Conservation (phyloP, 106 monocot species). For the Dioscorea zingiberensis region DNA sequence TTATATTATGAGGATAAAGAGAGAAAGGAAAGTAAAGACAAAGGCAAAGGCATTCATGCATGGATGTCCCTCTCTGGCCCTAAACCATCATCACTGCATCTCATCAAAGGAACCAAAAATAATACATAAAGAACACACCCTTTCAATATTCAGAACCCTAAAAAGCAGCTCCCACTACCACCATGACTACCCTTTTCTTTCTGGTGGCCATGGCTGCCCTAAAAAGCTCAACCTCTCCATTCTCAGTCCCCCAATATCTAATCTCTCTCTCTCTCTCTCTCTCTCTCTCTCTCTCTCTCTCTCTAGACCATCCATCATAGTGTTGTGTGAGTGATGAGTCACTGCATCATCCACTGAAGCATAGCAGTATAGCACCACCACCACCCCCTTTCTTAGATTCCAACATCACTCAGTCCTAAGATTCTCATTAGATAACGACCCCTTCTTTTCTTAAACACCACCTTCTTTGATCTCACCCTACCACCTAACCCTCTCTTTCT, state of each 20-base stretch:
- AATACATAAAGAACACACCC: too few species aligned
- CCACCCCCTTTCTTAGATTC: not conserved
- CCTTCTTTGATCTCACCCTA: not conserved
- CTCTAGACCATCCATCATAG: too few species aligned
- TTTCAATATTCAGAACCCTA: not conserved
- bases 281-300: not conserved
- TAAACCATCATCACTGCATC: too few species aligned
- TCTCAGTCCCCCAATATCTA: not conserved
- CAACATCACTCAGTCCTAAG: not conserved
- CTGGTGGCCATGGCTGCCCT: not conserved
- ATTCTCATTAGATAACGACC: constrained; percentile 1
- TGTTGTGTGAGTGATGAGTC: too few species aligned
- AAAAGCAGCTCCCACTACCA: constrained; percentile 1
- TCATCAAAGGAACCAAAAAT: too few species aligned
- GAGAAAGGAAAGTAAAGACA: too few species aligned
- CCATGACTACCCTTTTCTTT: not conserved
- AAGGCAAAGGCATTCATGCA: too few species aligned
- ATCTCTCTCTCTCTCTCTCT: not conserved
- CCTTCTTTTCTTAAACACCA: not conserved
- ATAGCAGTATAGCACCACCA: not conserved
- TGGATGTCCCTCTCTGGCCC: too few species aligned
- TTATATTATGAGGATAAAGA: too few species aligned
- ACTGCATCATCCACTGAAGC: too few species aligned
- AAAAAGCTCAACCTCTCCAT: not conserved
- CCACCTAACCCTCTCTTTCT: not conserved